Base-by-base conservation (phyloP, 768 basidiomycete species). In the Coprinopsis sp. region DNA sequence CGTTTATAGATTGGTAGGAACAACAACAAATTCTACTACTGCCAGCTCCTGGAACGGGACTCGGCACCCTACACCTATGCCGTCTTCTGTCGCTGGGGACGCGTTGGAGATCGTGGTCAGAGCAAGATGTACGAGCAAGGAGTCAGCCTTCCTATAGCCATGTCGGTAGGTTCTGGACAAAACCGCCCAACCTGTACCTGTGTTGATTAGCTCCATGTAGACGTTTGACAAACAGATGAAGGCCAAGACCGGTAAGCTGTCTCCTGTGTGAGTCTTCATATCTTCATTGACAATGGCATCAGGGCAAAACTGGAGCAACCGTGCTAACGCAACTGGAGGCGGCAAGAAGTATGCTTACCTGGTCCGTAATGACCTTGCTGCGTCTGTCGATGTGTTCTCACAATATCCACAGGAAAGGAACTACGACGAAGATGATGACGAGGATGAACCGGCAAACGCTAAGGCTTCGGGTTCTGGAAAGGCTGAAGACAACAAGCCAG, bases 21-120 rank as follows among this genome's bases (percentile, higher is more conserved):
- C 28, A 42, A 42, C 27, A 42, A 42, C 40, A 42, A 42, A 30
- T 42, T 42, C 19, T 42, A 42, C 27, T 42, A 42, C 40, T 42
- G 40, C 27, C 40, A 42, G 40, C 27, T 42, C 6, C 40, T 42
- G 8, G 40, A 42, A 18, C n/a, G 27, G 19, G 40, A 42, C 18
- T 29, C 24, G 6, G 7, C 40, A 6, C 40, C 40, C 12, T 4
- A 8, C 7, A 28, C 40, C 40, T 42, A 42, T 29, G 40, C 40
- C 5, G 40, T 42, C 28, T 42, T 42, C 40, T 42, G 40, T 18
- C 24, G 40, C 4, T 42, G 40, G 40, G 40, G 40, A 27, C 40
- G 40, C 11, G 40, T 42, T 14, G 40, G 40, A 7, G 40, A 42
- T 30, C 40, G 40, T 30, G 40, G 40, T 4, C 40, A 42, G 19